These are phyloP conservation scores for Xerocomus brunneocitrinus DNA, from an alignment of 768 basidiomycete genomes.

Conservation along the genomic window DNA sequence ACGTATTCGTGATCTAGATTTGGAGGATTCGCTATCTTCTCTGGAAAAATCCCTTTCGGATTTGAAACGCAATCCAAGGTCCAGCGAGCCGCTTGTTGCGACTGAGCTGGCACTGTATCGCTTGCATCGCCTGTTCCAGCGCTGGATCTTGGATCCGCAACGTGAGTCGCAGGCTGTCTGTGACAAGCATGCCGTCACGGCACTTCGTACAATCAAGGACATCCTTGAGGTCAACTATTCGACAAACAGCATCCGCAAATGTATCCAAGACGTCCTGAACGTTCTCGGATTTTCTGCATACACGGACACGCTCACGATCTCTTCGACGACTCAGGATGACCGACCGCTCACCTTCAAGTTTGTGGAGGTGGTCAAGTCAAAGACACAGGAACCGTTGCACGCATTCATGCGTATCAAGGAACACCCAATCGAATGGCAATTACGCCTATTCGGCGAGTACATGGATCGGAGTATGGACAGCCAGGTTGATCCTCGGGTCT, in stretches of 20 bases:
- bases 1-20: slow-evolving; percentile 37
- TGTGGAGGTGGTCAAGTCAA: slow-evolving; percentile 49
- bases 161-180: slow-evolving; percentile 35
- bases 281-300: slow-evolving; percentile 48
- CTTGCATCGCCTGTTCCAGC: slow-evolving; percentile 46
- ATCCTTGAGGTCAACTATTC: slow-evolving; percentile 34
- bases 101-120: slow-evolving; percentile 50
- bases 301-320: slow-evolving; percentile 17
- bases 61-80: slow-evolving; percentile 44
- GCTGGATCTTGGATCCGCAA: slow-evolving; percentile 48
- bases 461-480: slow-evolving; percentile 74
- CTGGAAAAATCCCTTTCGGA: slow-evolving; percentile 32
- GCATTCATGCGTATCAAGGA: slow-evolving; percentile 55
- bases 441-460: slow-evolving; percentile 63
- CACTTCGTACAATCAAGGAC: slow-evolving; percentile 48
- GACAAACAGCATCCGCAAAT: slow-evolving; percentile 28
- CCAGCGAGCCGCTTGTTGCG: slow-evolving; percentile 39
- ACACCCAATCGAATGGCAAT: slow-evolving; percentile 59
- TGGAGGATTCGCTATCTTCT: slow-evolving; percentile 14
- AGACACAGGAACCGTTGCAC: slow-evolving; percentile 36
- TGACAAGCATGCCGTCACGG: slow-evolving; percentile 43
- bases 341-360: slow-evolving; percentile 46
- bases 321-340: slow-evolving; percentile 18
- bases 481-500: slow-evolving; percentile 50
- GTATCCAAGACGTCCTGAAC: slow-evolving; percentile 38